Conservation (phyloP, 176 grass and related monocot species). For the Carex pumila region DNA sequence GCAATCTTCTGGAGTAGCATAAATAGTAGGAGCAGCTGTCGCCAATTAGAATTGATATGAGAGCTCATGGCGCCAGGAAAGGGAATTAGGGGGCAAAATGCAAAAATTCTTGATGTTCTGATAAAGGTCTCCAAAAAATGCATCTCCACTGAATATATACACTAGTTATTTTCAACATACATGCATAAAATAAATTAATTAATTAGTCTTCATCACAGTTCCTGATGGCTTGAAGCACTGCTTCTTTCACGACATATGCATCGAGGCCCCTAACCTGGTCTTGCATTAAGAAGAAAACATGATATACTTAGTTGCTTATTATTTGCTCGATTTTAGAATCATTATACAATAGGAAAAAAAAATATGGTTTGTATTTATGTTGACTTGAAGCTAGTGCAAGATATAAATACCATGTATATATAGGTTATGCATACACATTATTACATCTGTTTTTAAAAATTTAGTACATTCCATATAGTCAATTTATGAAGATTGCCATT, state of each 20-base stretch:
- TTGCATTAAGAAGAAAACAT: constrained; percentile 24
- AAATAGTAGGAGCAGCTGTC: no score
- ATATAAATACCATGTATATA: neutral
- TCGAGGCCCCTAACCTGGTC: constrained; percentile 37
- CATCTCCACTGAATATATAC: no score
- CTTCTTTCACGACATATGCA: constrained; percentile 53
- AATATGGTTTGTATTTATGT: neutral
- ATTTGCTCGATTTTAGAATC: neutral
- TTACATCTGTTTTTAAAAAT: no score
- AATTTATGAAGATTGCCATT: no score
- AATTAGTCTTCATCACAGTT: constrained; percentile 33
- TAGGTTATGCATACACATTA: neutral
- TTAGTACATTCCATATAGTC: neutral
- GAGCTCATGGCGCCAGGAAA: no score
- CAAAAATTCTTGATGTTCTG: no score
- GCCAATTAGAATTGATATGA: no score
- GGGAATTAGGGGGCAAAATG: no score
- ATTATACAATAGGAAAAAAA: neutral
- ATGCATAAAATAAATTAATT: neutral
- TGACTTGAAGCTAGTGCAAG: neutral
- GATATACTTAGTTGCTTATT: neutral
- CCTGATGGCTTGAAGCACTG: constrained; percentile 63
- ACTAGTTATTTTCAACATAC: neutral
- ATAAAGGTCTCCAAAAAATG: no score
- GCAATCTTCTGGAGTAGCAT: no score